Conservation (phyloP, 257 asterid species). For the Solanum pennellii region DNA sequence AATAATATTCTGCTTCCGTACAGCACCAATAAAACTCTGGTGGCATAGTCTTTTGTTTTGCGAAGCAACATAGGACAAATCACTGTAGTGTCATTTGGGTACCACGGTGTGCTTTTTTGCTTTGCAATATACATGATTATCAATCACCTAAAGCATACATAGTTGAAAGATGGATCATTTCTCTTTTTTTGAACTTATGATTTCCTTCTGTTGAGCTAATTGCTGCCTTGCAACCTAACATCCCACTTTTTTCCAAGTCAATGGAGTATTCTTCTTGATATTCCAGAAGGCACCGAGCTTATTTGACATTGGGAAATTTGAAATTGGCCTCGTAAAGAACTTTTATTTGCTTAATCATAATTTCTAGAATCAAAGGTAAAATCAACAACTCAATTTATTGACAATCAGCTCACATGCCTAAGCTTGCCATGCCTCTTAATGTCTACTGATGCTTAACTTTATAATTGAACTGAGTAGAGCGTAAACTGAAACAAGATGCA, state of each 20-base stretch:
- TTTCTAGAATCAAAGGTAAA: background rate
- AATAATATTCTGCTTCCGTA: background rate
- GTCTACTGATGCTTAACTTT: background rate
- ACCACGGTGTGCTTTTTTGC: background rate
- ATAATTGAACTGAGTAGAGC: background rate
- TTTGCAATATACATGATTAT: background rate
- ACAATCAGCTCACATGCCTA: background rate
- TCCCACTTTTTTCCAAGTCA: background rate
- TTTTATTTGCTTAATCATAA: background rate
- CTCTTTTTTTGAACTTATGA: background rate
- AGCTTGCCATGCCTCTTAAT: background rate
- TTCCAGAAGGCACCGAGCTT: background rate
- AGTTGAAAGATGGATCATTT: background rate
- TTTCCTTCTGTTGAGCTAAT: background rate
- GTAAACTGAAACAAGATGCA: background rate
- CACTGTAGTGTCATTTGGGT: background rate
- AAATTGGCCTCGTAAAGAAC: background rate
- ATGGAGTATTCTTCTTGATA: background rate
- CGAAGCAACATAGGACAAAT: background rate
- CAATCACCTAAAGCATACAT: background rate
- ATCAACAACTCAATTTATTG: background rate
- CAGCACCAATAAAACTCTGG: background rate
- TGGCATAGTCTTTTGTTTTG: background rate
- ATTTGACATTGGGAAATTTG: background rate
- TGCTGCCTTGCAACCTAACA: background rate